Conservation (phyloP, 2,329 filamentous ascomycete species). For the Mollisiaceae sp. region DNA sequence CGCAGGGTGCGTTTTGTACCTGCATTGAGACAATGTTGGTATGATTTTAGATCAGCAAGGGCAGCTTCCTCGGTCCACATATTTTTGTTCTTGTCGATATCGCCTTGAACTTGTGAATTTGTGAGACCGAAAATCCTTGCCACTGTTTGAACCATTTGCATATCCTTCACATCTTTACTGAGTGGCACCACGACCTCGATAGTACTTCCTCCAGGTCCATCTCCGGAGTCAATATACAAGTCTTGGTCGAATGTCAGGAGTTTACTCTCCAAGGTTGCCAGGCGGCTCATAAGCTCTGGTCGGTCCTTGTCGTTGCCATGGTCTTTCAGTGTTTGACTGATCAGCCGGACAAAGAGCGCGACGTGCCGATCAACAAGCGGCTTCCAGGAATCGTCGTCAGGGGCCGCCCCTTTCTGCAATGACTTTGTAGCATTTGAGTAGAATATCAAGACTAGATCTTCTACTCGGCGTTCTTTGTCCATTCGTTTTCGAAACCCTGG, state of each 20-base stretch:
- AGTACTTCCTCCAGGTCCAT: slow-evolving; percentile 64
- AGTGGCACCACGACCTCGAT: slow-evolving; percentile 84
- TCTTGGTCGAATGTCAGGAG: slow-evolving; percentile 93
- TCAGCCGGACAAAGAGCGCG: slow-evolving; percentile 88
- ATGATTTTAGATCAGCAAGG: slow-evolving; percentile 88
- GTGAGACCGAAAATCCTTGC: slow-evolving; percentile 84
- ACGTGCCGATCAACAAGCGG: slow-evolving; percentile 91
- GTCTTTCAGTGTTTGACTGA: slow-evolving; percentile 79
- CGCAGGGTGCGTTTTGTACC: slow-evolving; percentile 77
- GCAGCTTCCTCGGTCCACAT: slow-evolving; percentile 93
- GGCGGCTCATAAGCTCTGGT: slow-evolving; percentile 79
- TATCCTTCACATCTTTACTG: slow-evolving; percentile 94
- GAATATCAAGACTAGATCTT: slow-evolving; percentile 94
- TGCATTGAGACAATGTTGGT: slow-evolving; percentile 86
- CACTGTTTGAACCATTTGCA: slow-evolving; percentile 89
- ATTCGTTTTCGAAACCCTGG: slow-evolving; percentile 86
- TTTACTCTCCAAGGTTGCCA: slow-evolving; percentile 88
- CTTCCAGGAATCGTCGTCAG: slow-evolving; percentile 89
- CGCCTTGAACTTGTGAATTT: slow-evolving; percentile 79
- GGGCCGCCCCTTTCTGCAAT: slow-evolving; percentile 75
- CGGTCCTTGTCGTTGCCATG: slow-evolving; percentile 85
- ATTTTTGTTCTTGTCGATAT: slow-evolving; percentile 81
- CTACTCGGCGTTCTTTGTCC: slow-evolving; percentile 91
- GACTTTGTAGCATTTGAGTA: slow-evolving; percentile 94
- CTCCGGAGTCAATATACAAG: slow-evolving; percentile 67